Base-by-base conservation (phyloP, 257 asterid species). In the Echium plantagineum region DNA sequence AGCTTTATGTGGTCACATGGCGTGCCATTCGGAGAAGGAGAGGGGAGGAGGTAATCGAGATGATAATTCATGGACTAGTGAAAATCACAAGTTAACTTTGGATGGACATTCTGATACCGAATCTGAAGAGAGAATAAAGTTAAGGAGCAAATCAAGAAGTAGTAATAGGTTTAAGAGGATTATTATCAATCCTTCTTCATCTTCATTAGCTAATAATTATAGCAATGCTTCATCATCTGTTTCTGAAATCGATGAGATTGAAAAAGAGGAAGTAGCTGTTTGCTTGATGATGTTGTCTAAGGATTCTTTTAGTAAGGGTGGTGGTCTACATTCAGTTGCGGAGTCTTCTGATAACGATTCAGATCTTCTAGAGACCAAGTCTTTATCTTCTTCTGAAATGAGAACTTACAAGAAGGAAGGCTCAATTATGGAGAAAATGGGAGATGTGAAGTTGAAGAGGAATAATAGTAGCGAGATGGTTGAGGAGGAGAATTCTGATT, bases 1-100 rank as follows among this genome's bases (percentile, higher is more conserved):
- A 62, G 98, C 98, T 15, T 69, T 90, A 76, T 90, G 96, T 66
- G 96, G 97, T 3, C 98, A 90, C 68, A 90, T 90, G 98, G 98
- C 98, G 66, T 87, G 87, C 68, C 98, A 90, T 67, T 90, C 98
- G 0, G 95, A 84, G 0, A 85, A 62, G 74, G 95, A 89, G 19
- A 42, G 63, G 69, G 76, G 70, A 17, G 61, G 74, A 63, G 49
- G 49, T 42, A 12, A 42, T 42, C 83, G 79, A 72, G 89, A 90
- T 59, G 96, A 87, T 73, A 60, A 77, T 62, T 87, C 95, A 1
- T 87, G 97, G 97, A 90, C 83, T 12, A 83, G 81, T 68, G 89
- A 90, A 65, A 90, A 90, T 75, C 97, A 95, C 59, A 86, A 74
- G 83, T 86, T 72, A 69, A 83, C 97, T 1, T 83, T 78, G 63